A percentile compares a stretch with the other conserved stretches of the same genome.
Conservation (phyloP, 192 early-diverging fungal species). For the Chytriomyces hyalinus region DNA sequence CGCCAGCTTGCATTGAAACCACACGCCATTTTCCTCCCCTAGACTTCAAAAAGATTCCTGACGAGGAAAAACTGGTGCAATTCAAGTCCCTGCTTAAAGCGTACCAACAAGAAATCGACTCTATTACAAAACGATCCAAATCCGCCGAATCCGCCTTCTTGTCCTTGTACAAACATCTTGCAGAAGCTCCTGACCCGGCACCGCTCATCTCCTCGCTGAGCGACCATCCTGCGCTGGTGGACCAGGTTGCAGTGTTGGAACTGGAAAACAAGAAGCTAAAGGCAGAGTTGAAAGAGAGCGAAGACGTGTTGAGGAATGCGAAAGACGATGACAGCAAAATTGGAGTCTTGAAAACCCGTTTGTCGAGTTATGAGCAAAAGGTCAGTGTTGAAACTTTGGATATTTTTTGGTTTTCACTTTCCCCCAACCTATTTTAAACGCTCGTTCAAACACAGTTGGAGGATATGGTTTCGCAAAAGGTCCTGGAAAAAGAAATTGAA, state of each 20-base stretch:
- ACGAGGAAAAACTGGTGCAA: conserved; percentile 77
- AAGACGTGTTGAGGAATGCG: conserved; percentile 43
- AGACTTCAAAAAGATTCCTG: conserved; percentile 82
- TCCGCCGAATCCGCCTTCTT: conserved; percentile 82
- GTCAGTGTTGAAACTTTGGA: conserved; percentile 55
- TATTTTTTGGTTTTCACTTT: neutral
- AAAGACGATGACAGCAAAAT: conserved; percentile 55
- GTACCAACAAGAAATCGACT: conserved; percentile 93
- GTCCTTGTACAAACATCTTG: conserved; percentile 76
- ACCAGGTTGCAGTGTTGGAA: conserved; percentile 50
- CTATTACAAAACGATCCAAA: conserved; percentile 83
- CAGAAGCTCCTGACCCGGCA: conserved; percentile 83
- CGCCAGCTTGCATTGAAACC: neutral
- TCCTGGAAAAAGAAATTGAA: conserved; percentile 71
- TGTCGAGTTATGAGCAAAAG: conserved; percentile 65
- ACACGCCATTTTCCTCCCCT: neutral
- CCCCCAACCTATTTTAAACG: conserved; percentile 16
- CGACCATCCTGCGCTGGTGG: conserved; percentile 43
- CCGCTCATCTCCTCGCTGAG: conserved; percentile 67
- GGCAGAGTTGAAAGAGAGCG: conserved; percentile 54
- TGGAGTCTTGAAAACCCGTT: conserved; percentile 56
- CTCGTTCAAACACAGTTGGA: conserved; percentile 52
- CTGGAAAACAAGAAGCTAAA: conserved; percentile 63
- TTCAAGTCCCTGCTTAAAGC: conserved; percentile 77
- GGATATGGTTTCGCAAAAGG: conserved; percentile 71